Conservation (phyloP, 73 alveolate genomes). For the Uronychia binucleata region DNA sequence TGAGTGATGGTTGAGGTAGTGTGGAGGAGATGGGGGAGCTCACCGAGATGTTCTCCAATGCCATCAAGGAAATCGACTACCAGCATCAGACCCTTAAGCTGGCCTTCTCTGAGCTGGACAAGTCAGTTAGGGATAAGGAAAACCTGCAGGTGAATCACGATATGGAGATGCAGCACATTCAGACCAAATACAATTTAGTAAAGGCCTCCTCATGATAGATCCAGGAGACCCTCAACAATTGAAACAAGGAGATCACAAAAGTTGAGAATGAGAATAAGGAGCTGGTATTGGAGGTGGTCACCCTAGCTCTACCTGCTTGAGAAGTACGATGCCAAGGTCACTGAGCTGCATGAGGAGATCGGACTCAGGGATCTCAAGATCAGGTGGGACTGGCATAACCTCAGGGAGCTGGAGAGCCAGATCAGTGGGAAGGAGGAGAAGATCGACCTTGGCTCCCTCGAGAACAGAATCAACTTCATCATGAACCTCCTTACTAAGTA, state of each 20-base stretch:
- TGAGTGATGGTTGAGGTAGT: background rate
- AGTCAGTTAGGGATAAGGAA: background rate
- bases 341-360: background rate
- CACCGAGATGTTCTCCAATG: background rate
- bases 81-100: background rate
- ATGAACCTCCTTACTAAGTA: background rate
- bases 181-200: background rate
- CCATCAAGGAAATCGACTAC: background rate
- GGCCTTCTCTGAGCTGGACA: background rate
- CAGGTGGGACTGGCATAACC: too few species aligned
- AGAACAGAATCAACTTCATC: background rate
- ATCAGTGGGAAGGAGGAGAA: background rate
- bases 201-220: background rate
- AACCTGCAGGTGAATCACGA: background rate
- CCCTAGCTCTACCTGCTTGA: background rate
- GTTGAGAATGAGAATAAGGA: background rate
- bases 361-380: background rate
- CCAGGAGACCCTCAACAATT: background rate
- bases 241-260: background rate
- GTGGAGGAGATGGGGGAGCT: background rate
- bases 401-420: background rate
- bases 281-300: background rate
- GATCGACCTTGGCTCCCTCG: background rate
- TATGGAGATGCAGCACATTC: background rate
- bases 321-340: slow-evolving; percentile 3